A percentile compares a stretch with the other conserved stretches of the same genome.
Evolutionary conservation across 345 rosid genomes (phyloP).

Genomic region (Boechera retrofracta): DNA sequence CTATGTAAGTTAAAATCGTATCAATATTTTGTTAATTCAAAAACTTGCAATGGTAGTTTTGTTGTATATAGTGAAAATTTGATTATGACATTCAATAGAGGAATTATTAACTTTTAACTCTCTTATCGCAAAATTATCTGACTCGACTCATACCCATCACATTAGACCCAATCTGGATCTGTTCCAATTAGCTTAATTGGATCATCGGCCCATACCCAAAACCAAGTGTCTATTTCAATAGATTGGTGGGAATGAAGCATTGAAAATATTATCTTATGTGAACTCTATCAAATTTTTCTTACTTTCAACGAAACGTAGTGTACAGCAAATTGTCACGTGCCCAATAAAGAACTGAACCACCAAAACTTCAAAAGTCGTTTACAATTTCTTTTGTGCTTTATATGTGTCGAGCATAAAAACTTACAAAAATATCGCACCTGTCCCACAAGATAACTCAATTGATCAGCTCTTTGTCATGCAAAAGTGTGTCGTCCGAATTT

Average conservation of each 20-base stretch:
- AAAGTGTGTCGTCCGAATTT: no score
- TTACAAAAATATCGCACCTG: not conserved
- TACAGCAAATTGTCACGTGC: no score
- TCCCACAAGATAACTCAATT: not conserved
- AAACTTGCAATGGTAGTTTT: no score
- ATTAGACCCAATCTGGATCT: not conserved
- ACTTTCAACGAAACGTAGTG: no score
- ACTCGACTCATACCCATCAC: not conserved
- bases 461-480: no score
- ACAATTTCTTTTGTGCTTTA: no score
- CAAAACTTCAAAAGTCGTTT: no score
- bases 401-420: not conserved
- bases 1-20: no score
- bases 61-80: no score
- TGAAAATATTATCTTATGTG: not conserved
- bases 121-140: not conserved
- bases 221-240: not conserved
- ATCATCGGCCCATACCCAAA: not conserved
- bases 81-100: no score
- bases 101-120: not conserved
- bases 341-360: no score
- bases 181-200: not conserved
- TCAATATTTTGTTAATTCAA: no score
- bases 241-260: not conserved
- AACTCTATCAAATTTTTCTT: not conserved